Percentiles rank a stretch among this genome's conserved stretches.
Evolutionary conservation across 2,329 filamentous ascomycete species (phyloP).

Genomic region (Saccharata proteae): DNA sequence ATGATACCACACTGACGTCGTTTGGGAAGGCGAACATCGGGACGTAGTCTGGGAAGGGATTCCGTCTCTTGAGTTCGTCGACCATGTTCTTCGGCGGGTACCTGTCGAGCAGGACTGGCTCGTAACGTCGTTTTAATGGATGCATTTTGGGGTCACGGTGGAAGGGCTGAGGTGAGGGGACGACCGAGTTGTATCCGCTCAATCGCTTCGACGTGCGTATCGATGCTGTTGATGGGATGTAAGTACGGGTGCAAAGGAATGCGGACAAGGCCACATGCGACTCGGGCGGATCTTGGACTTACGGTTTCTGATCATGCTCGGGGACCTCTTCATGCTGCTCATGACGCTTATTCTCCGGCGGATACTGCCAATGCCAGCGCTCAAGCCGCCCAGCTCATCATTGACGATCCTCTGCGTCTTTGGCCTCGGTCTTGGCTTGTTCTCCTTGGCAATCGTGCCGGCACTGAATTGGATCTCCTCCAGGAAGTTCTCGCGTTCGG

Average conservation of each 20-base stretch:
- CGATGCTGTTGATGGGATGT: conserved; percentile 38
- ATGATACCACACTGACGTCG: conserved; percentile 92
- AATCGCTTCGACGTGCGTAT: conserved; percentile 74
- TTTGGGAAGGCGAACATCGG: conserved; percentile 99
- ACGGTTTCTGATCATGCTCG: conserved; percentile 63
- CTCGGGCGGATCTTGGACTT: conserved; percentile 28
- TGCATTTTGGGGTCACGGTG: conserved; percentile 89
- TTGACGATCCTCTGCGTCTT: conserved; percentile 71
- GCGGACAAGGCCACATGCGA: not conserved
- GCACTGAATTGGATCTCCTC: conserved; percentile 85
- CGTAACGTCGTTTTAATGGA: conserved; percentile 83
- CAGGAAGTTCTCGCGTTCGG: conserved; percentile 86
- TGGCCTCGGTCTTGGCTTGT: conserved; percentile 54
- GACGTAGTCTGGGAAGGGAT: conserved; percentile 89
- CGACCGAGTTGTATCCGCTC: conserved; percentile 97
- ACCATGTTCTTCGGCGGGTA: conserved; percentile 76
- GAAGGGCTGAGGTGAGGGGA: conserved; percentile 82
- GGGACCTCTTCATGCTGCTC: conserved; percentile 85
- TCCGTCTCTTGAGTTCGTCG: conserved; percentile 68
- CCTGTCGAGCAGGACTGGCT: conserved; percentile 88
- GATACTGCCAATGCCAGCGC: conserved; percentile 67
- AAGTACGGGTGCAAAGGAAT: conserved; percentile 10
- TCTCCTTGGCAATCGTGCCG: conserved; percentile 50
- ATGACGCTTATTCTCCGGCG: conserved; percentile 91
- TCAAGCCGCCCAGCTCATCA: conserved; percentile 50